These are phyloP conservation scores for Hypoxylon sp. DNA, from an alignment of 2,329 filamentous ascomycete species.

Conservation along the genomic window DNA sequence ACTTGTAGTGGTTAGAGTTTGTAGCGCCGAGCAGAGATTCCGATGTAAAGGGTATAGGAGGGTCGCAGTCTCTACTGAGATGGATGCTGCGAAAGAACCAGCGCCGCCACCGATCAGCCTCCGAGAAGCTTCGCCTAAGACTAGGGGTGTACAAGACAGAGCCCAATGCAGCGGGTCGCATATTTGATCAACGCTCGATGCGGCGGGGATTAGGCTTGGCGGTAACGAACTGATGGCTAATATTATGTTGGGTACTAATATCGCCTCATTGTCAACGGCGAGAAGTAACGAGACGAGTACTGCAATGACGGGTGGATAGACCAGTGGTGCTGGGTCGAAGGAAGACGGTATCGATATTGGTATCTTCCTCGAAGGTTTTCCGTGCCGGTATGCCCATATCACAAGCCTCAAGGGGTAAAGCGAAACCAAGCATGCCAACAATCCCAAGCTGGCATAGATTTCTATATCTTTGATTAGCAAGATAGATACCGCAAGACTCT, in stretches of 20 bases:
- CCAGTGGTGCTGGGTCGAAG: constrained; percentile 92
- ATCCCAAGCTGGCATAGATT: constrained; percentile 53
- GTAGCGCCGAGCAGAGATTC: constrained; percentile 77
- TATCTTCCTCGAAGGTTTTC: constrained; percentile 53
- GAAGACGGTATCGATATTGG: constrained; percentile 71
- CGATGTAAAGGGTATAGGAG: constrained; percentile 87
- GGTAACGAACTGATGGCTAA: constrained; percentile 83
- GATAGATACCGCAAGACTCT: background rate
- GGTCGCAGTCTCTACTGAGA: constrained; percentile 69
- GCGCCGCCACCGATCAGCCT: constrained; percentile 46
- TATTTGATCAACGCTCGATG: constrained; percentile 64
- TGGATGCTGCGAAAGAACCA: constrained; percentile 20
- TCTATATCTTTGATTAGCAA: constrained; percentile 53
- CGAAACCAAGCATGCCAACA: constrained; percentile 55
- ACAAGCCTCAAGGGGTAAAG: constrained; percentile 72
- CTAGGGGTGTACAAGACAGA: constrained; percentile 76
- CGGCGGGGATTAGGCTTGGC: constrained; percentile 75
- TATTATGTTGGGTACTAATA: constrained; percentile 83
- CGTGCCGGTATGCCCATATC: constrained; percentile 59
- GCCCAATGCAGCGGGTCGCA: constrained; percentile 82
- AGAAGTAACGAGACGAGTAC: constrained; percentile 82
- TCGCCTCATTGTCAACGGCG: constrained; percentile 68
- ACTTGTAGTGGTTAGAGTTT: constrained; percentile 88
- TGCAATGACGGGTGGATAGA: constrained; percentile 85
- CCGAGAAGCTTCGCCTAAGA: constrained; percentile 58